Percentiles rank a stretch among this genome's conserved stretches.
Conservation (phyloP, 257 asterid genomes). For the Fraxinus anomala region DNA sequence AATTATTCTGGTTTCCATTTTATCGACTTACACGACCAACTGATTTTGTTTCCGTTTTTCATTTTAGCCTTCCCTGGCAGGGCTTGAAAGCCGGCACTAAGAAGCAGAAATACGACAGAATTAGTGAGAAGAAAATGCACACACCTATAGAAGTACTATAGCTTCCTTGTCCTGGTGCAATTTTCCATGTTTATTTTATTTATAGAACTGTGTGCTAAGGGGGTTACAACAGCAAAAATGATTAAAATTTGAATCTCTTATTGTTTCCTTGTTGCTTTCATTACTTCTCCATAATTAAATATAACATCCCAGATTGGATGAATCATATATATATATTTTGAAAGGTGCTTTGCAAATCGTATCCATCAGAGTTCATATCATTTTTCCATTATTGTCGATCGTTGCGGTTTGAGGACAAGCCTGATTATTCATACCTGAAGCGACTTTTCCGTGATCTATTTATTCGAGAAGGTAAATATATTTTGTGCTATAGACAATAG, state of each 20-base stretch:
- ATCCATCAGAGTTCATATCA: conserved; percentile 53
- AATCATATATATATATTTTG: neutral
- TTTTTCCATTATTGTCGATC: conserved; percentile 58
- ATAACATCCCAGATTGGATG: neutral
- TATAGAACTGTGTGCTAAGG: neutral
- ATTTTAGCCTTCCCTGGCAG: conserved; percentile 58
- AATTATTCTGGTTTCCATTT: neutral
- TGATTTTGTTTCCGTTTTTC: conserved; percentile 14
- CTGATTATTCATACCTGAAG: conserved; percentile 60
- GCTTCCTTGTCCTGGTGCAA: neutral
- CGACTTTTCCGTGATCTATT: conserved; percentile 56
- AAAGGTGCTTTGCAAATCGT: conserved; percentile 52
- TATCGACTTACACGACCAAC: neutral
- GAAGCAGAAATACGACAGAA: conserved; percentile 58
- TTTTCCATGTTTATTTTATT: neutral
- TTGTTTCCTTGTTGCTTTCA: neutral
- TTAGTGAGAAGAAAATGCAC: conserved; percentile 61
- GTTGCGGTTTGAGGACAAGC: conserved; percentile 58
- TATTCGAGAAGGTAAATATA: conserved; percentile 48
- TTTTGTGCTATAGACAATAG: neutral
- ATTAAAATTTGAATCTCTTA: no score
- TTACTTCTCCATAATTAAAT: neutral
- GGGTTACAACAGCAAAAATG: neutral
- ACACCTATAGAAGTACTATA: conserved; percentile 51
- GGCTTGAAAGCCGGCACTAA: conserved; percentile 61